Evolutionary conservation across 129 eudicot genomes (phyloP), one percentile per base, ranked within the genome.

Genomic region (Saussurea involucrata): DNA sequence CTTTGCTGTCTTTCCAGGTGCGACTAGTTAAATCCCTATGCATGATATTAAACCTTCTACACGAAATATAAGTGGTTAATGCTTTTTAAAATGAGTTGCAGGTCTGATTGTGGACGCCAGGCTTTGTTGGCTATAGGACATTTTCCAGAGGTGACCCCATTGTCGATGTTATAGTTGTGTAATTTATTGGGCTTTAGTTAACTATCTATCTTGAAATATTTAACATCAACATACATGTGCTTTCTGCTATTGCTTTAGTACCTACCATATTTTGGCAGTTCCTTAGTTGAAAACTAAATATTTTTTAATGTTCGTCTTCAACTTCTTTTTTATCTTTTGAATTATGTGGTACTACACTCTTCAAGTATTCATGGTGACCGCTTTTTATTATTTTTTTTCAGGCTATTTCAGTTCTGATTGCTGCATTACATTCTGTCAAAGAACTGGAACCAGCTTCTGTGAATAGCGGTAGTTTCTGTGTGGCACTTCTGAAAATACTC

Each of bases 31-130:
- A 58, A 40, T 7, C 76, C 44, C 2, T 63, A 55, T 66, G 25
- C 69, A 44, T 32, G 58, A 64, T 82, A 68, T 69, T 68, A 33
- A 24, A 64, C 12, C 18, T 80, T 6, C 40, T 11, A 69, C 53
- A 6, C n/a, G 28, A 49, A 6, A 29, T 79, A 40, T 63, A 40
- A 77, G 75, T 57, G 64, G 42, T 69, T 70, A 55, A 75, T 71
- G 42, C 33, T 68, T 49, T 46, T 37, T 40, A 29, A 46, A 63
- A 61, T 77, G 72, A 21, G 66, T 24, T 80, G 46, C 90, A 95
- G 99, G 87, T 89, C 96, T 78, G 87, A 82, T 82, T 85, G 95
- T 87, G 99, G 99, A 57, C 96, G 95, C 72, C 97, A 92, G 88
- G 96, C 99, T 81, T 78, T 95, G 86, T 84, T 95, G 87, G 85